A percentile compares a stretch with the other conserved stretches of the same genome.
Conservation (phyloP, 371 early-diverging fungal species). For the Pancytospora epiphaga region DNA sequence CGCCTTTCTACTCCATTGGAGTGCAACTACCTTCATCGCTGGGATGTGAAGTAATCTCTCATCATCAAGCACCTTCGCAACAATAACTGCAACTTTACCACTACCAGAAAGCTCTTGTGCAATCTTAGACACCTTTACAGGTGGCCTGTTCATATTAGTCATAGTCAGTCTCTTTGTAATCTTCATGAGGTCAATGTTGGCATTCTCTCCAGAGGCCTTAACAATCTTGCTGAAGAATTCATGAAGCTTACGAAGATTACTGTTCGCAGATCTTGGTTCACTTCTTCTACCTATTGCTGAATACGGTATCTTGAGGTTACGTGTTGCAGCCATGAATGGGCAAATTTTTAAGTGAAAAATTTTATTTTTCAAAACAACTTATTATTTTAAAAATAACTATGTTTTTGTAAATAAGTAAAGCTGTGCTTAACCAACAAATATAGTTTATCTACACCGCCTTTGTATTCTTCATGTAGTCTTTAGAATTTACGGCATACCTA, state of each 20-base stretch:
- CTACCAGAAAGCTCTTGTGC: constrained; percentile 32
- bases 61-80: constrained; percentile 60
- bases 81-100: constrained; percentile 57
- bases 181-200: constrained; percentile 4
- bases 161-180: constrained; percentile 46
- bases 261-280: constrained; percentile 7
- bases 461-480: too few species aligned
- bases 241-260: constrained; percentile 5
- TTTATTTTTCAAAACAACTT: too few species aligned
- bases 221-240: constrained; percentile 30
- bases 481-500: too few species aligned
- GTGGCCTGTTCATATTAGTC: constrained; percentile 44
- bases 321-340: background rate
- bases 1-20: constrained; percentile 52
- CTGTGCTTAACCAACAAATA: too few species aligned
- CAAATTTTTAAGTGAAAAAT: background rate
- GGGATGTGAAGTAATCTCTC: constrained; percentile 56
- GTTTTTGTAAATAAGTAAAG: too few species aligned
- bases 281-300: constrained; percentile 12
- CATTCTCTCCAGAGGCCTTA: constrained; percentile 11
- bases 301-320: constrained; percentile 6
- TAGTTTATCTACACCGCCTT: too few species aligned
- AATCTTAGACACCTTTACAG: constrained; percentile 50
- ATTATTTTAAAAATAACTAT: too few species aligned
- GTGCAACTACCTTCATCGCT: constrained; percentile 53